These are phyloP conservation scores for Adansonia gregorii DNA, from an alignment of 441 rosid species.

Conservation along the genomic window DNA sequence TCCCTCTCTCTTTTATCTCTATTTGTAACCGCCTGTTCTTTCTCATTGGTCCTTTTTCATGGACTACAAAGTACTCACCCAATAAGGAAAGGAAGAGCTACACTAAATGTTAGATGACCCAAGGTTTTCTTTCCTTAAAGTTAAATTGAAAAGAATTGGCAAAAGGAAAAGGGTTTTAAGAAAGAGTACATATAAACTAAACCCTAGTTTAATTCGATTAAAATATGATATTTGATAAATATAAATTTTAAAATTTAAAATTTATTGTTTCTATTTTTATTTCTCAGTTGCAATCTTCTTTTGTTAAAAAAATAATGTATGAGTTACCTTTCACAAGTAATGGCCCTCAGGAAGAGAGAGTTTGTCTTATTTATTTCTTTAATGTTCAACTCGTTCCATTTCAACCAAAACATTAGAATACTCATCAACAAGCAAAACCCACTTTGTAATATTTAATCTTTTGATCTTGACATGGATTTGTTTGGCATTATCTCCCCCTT, in stretches of 20 bases:
- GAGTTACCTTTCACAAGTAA: slow-evolving; percentile 37
- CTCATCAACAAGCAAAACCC: slow-evolving; percentile 40
- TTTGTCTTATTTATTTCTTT: not conserved
- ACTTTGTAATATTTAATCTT: slow-evolving; percentile 37
- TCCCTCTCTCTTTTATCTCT: slow-evolving; percentile 28
- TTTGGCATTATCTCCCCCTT: slow-evolving; percentile 74
- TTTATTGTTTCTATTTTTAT: too few species aligned
- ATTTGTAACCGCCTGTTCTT: slow-evolving; percentile 81
- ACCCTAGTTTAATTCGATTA: too few species aligned
- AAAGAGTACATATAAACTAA: not conserved
- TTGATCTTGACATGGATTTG: slow-evolving; percentile 54
- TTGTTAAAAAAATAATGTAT: not conserved
- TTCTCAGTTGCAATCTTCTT: too few species aligned
- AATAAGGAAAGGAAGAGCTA: not conserved
- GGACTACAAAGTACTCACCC: not conserved
- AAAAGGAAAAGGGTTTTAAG: slow-evolving; percentile 1
- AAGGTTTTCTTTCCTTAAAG: not conserved
- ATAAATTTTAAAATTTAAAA: too few species aligned
- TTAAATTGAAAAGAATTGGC: not conserved
- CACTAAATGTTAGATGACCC: not conserved
- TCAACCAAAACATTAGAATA: slow-evolving; percentile 44
- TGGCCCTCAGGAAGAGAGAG: not conserved
- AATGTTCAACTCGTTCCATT: slow-evolving; percentile 30
- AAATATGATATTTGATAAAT: too few species aligned
- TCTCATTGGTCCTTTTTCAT: slow-evolving; percentile 60